Evolutionary conservation across 352 stramenopile genomes (phyloP), one percentile per base, ranked within the genome.

Genomic region (Pythium scleroteichum): DNA sequence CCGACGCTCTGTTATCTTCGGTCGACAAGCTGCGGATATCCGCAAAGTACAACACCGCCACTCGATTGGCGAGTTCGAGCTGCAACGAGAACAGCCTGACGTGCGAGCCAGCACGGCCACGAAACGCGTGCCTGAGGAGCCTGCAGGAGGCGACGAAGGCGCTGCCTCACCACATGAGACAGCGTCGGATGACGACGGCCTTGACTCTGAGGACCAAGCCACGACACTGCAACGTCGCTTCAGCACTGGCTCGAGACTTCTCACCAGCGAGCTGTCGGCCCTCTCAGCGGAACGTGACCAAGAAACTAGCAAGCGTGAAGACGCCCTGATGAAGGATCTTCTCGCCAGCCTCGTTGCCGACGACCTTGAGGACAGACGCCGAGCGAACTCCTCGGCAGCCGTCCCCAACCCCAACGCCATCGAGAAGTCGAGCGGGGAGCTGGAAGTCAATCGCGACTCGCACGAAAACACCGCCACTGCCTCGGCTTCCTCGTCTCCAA

Each of bases 1-100:
- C 17, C 53, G 61, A 13, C 61, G 61, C 6, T 59, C 61, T 16
- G 33, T 62, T 14, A 53, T 68, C 40, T 68, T 59, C 24, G 52
- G 53, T 26, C 61, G 53, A 16, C 46, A 56, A 4, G 53, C 53
- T 0, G 27, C 44, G 8, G 53, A 41, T n/a, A 32, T 49, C 2
- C 39, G 40, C n/a, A 41, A 47, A 19, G 61, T 48, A 6, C 47
- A 53, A 49, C 45, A 39, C 24, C 42, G 48, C 8, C 42, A 59
- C 53, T 68, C 61, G 20, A 68, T 47, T 2, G 53, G 53, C 16
- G 33, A 54, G 14, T 29, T 59, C 12, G 52, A 38, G 35, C 53
- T 68, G 4, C 39, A 44, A 6, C 32, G 48, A 12, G 61, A 68
- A 23, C 53, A 59, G n/a, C 46, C 52, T 3, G 61, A 68, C 29